A percentile compares a stretch with the other conserved stretches of the same genome.
phyloP scores from a whole-genome alignment of 2,329 filamentous ascomycete species.

The Alternaria sp. region DNA sequence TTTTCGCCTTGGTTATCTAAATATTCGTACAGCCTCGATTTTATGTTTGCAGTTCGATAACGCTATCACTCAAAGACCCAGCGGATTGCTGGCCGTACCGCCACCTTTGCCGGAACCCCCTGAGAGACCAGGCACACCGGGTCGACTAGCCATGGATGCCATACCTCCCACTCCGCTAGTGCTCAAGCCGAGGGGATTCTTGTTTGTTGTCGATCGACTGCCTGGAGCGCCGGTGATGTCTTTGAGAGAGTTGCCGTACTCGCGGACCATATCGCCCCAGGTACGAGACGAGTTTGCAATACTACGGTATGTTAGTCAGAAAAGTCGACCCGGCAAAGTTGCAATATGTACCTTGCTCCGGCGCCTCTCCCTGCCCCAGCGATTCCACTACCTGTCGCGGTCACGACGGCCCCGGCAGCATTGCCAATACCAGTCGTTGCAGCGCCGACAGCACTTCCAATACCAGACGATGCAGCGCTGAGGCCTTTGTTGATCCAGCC shows the following conservation, averaged over 20 bases:
- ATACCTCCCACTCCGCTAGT: slow-evolving; percentile 43
- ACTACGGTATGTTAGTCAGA: slow-evolving; percentile 30
- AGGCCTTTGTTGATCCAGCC: slow-evolving; percentile 55
- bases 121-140: slow-evolving; percentile 18
- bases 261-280: slow-evolving; percentile 59
- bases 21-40: not conserved
- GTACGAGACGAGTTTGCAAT: slow-evolving; percentile 55
- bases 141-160: slow-evolving; percentile 34
- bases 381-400: slow-evolving; percentile 56
- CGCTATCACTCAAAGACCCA: slow-evolving; percentile 46
- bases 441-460: slow-evolving; percentile 42
- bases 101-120: slow-evolving; percentile 35
- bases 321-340: too few species aligned
- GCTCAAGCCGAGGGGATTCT: slow-evolving; percentile 57
- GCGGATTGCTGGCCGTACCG: slow-evolving; percentile 52
- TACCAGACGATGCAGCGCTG: slow-evolving; percentile 22
- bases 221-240: slow-evolving; percentile 57
- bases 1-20: not conserved
- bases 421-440: slow-evolving; percentile 54
- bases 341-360: slow-evolving; percentile 17
- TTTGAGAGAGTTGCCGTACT: slow-evolving; percentile 61
- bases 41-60: not conserved
- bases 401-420: slow-evolving; percentile 54
- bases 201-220: slow-evolving; percentile 53
- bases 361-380: slow-evolving; percentile 40